Conservation (phyloP, 768 basidiomycete species). For the Phaeotremella fagi region DNA sequence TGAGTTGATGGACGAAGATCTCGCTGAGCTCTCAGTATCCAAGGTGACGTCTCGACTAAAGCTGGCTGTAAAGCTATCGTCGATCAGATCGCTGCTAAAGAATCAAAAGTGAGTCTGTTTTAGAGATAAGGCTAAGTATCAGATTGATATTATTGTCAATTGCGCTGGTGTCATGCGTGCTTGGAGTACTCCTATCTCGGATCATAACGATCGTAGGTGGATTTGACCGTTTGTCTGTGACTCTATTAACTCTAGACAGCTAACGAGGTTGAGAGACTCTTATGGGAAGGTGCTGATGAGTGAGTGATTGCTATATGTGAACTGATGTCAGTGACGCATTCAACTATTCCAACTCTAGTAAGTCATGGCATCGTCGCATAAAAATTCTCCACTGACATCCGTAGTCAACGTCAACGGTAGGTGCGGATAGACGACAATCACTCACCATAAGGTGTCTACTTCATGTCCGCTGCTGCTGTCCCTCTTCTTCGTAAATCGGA, state of each 20-base stretch:
- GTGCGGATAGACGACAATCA: not conserved
- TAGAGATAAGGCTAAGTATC: not conserved
- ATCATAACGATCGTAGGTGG: conserved; percentile 35
- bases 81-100: conserved; percentile 10
- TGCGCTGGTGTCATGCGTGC: conserved; percentile 38
- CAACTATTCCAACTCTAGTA: conserved; percentile 12
- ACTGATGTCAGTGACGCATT: conserved; percentile 14
- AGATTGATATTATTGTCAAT: conserved; percentile 40
- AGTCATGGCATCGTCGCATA: not conserved
- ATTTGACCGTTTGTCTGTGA: too few species aligned
- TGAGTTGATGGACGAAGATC: too few species aligned
- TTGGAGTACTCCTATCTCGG: conserved; percentile 19
- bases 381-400: not conserved
- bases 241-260: too few species aligned
- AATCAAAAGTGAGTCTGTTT: conserved; percentile 3
- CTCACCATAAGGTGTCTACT: conserved; percentile 16
- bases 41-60: conserved; percentile 37
- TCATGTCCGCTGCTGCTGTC: conserved; percentile 18
- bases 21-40: conserved; percentile 9
- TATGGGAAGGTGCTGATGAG: conserved; percentile 23
- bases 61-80: conserved; percentile 22
- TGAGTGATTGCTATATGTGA: conserved; percentile 1
- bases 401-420: not conserved
- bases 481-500: conserved; percentile 24
- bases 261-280: conserved; percentile 11